Evolutionary conservation across 805 yeast species (phyloP).

Genomic region (Kuraishia hungarica): DNA sequence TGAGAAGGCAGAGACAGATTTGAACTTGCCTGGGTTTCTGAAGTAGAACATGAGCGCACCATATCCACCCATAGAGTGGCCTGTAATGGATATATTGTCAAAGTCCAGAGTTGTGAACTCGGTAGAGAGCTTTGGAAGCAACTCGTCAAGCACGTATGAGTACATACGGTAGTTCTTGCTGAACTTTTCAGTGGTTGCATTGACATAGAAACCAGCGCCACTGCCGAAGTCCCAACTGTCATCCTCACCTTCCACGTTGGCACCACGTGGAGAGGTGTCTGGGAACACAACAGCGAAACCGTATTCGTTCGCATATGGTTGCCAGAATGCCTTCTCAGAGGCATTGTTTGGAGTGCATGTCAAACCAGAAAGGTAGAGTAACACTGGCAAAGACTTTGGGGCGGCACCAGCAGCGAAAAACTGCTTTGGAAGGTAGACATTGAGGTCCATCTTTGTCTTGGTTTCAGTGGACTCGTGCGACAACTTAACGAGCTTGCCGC

Average conservation of each 20-base stretch:
- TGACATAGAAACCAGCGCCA: slow-evolving; percentile 92
- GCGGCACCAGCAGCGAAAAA: slow-evolving; percentile 25
- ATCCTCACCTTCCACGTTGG: slow-evolving; percentile 61
- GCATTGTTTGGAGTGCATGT: slow-evolving; percentile 94
- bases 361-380: slow-evolving; percentile 78
- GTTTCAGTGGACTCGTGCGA: slow-evolving; percentile 63
- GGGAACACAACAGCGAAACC: slow-evolving; percentile 91
- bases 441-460: slow-evolving; percentile 71
- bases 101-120: slow-evolving; percentile 48
- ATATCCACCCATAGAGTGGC: slow-evolving; percentile 98
- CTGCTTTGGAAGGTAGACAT: slow-evolving; percentile 68
- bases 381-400: slow-evolving; percentile 50
- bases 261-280: slow-evolving; percentile 94
- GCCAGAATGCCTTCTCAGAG: slow-evolving; percentile 86
- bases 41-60: slow-evolving; percentile 74
- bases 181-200: slow-evolving; percentile 75
- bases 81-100: slow-evolving; percentile 65
- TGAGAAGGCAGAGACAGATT: slow-evolving; percentile 81
- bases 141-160: slow-evolving; percentile 69
- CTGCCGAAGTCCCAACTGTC: slow-evolving; percentile 80
- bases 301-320: slow-evolving; percentile 66
- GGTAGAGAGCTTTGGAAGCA: slow-evolving; percentile 42
- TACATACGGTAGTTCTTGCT: slow-evolving; percentile 74
- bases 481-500: slow-evolving; percentile 70
- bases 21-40: slow-evolving; percentile 62